Evolutionary conservation across 73 alveolate species (phyloP), one percentile per base, ranked within the genome.

Genomic region (Paramecium octaurelia): DNA sequence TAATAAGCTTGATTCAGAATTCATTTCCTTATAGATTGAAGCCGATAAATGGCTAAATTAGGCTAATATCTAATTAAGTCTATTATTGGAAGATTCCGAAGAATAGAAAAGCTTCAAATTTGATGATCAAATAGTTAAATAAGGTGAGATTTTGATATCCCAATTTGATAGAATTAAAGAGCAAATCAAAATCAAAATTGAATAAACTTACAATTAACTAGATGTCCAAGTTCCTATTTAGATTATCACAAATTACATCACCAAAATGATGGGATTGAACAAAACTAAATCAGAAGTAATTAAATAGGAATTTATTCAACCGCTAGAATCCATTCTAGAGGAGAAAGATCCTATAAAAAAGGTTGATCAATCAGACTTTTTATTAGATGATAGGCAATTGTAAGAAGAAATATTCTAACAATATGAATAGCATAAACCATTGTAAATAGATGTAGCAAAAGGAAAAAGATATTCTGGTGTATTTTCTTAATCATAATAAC

Each of bases 1-100:
- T 1, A 54, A 7, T 54, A 54, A 54, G 18, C 27, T 54, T 16
- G 69, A 54, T 54, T 54, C 92, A 96, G 21, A 95, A 95, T 92
- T 96, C 97, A 50, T 54, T 20, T 54, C 69, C 5, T 54, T 54
- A 18, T 54, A 54, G 8, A 54, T 54, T 4, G 69, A 54, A 54
- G 27, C 69, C 3, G 69, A 54, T 54, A 54, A 54, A 16, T 54
- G 50, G 69, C 8, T 54, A 54, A 54, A 54, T 54, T 54, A 54
- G 9, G 69, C 69, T n/a, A n/a, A 54, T n/a, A 4, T n/a, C 9
- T 18, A 54, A 54, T 54, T 54, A 54, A 54, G 69, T 18, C 16
- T 54, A n/a, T 54, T 54, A 54, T 54, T 54, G 21, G 69, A 54
- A 16, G 69, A 54, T 18, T 54, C 69, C 0, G 4, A 54, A 54